These are phyloP conservation scores for Magnusiomyces suaveolens DNA, from an alignment of 1,139 yeast species.

Conservation along the genomic window DNA sequence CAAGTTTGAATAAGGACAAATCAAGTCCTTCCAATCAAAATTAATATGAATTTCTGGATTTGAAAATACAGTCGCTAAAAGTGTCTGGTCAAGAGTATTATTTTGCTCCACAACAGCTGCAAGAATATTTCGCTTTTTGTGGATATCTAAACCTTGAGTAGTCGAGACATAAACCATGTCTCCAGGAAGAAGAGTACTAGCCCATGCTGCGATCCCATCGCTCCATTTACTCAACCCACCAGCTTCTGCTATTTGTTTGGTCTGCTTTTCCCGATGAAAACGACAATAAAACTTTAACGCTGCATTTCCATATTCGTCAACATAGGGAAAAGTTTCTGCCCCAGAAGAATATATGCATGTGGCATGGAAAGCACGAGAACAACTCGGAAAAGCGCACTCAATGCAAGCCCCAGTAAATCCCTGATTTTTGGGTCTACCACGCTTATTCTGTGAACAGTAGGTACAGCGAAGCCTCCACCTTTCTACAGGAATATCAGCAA, in stretches of 20 bases:
- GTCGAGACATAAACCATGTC: constrained; percentile 14
- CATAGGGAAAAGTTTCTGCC: neutral
- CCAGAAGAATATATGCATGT: constrained; percentile 3
- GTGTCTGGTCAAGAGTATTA: neutral
- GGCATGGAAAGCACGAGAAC: constrained; percentile 3
- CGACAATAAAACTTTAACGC: constrained; percentile 2
- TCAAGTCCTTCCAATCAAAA: neutral
- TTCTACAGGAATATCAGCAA: constrained; percentile 6
- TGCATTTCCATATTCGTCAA: neutral
- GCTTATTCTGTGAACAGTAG: neutral
- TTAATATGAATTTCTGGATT: neutral
- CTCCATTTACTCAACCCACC: neutral
- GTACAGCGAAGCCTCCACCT: constrained; percentile 12
- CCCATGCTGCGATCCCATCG: constrained; percentile 13
- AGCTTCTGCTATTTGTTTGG: neutral
- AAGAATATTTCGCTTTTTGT: neutral
- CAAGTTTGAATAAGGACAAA: constrained; percentile 2
- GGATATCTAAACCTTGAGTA: neutral
- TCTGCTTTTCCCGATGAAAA: constrained; percentile 1
- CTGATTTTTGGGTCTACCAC: neutral
- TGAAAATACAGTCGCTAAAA: neutral
- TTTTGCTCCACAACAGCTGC: constrained; percentile 4
- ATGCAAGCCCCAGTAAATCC: constrained; percentile 2
- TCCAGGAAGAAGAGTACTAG: constrained; percentile 21
- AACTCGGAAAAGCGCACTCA: constrained; percentile 3